These are phyloP conservation scores for Paramarasmius palmivorus DNA, from an alignment of 1,284 basidiomycete species.

Conservation along the genomic window DNA sequence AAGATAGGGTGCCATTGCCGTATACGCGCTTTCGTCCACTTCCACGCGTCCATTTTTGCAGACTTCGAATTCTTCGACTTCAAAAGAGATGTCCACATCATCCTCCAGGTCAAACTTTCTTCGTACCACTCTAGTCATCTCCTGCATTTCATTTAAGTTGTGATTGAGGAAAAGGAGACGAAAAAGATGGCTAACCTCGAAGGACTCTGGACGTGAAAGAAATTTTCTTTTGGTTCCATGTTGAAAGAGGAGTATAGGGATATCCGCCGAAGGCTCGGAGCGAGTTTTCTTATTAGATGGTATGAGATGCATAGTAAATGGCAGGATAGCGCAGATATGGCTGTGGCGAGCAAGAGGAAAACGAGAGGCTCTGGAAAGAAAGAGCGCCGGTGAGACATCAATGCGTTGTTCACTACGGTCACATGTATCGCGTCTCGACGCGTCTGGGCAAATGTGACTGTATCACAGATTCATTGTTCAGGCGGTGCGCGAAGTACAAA, in stretches of 20 bases:
- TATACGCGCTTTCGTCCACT: constrained; percentile 33
- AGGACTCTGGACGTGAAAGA: constrained; percentile 22
- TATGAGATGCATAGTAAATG: constrained; percentile 22
- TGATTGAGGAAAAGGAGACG: background rate
- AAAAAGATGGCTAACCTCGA: constrained; percentile 18
- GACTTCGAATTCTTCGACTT: constrained; percentile 29
- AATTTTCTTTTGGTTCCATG: constrained; percentile 21
- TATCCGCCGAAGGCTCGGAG: constrained; percentile 16
- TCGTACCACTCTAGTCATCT: constrained; percentile 22
- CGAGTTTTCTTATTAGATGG: constrained; percentile 21
- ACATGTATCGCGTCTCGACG: no score
- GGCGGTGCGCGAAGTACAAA: no score
- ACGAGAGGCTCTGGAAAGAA: no score
- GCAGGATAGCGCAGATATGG: no score
- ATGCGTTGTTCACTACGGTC: no score
- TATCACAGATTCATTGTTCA: no score
- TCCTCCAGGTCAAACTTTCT: constrained; percentile 20
- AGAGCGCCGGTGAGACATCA: no score
- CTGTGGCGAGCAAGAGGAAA: no score
- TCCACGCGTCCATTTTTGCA: constrained; percentile 29
- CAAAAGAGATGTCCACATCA: constrained; percentile 18
- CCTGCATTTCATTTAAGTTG: constrained; percentile 16
- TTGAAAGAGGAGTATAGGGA: constrained; percentile 23
- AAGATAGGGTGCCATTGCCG: constrained; percentile 24
- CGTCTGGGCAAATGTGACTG: no score